phyloP scores from a whole-genome alignment of 108 stramenopile genomes.

The Schizochytrium sp. region DNA sequence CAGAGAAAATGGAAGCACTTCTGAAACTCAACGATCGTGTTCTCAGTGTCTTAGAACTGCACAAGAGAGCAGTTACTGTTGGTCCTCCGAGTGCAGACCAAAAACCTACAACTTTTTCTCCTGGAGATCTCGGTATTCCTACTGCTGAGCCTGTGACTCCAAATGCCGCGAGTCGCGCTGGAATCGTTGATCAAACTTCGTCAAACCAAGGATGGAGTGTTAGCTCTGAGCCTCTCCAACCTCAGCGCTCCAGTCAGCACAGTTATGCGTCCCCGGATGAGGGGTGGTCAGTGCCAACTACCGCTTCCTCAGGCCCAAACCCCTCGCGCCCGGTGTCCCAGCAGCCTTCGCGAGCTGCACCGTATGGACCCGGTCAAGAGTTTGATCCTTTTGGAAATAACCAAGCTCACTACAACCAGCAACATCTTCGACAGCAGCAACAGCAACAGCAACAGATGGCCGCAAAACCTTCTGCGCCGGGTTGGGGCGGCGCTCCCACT shows the following conservation, averaged over 20 bases:
- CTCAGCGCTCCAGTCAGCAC: too few species aligned
- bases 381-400: too few species aligned
- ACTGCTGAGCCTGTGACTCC: slow-evolving; percentile 4
- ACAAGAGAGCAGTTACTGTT: background rate
- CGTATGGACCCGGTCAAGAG: too few species aligned
- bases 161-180: background rate
- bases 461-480: slow-evolving; percentile 1
- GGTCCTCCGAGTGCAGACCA: slow-evolving; percentile 11
- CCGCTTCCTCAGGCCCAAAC: too few species aligned
- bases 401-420: too few species aligned
- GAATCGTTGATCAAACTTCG: background rate
- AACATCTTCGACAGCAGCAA: too few species aligned
- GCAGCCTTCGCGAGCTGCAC: too few species aligned
- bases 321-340: too few species aligned
- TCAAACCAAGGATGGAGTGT: background rate
- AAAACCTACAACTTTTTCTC: background rate
- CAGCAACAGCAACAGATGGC: background rate
- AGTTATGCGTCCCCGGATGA: too few species aligned
- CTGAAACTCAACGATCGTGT: slow-evolving; percentile 6
- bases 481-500: slow-evolving; percentile 21
- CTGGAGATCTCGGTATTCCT: background rate
- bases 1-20: background rate
- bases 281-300: too few species aligned
- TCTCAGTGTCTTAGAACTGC: background rate
- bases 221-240: too few species aligned